Conservation (phyloP, 768 basidiomycete genomes). For the Pulveroboletus frians region DNA sequence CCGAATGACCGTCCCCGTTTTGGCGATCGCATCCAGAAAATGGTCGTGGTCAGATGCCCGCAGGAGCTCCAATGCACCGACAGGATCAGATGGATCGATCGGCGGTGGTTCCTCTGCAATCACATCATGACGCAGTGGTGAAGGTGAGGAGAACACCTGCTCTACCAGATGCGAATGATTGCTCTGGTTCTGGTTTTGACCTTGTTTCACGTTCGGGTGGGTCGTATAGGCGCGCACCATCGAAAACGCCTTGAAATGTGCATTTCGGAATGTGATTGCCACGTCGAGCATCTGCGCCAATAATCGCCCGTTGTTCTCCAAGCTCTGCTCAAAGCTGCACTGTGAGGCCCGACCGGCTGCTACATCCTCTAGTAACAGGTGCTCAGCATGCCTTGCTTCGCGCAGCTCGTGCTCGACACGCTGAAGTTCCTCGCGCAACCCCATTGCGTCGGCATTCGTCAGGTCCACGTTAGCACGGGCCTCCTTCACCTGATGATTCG, state of each 20-base stretch:
- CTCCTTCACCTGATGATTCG: constrained; percentile 60
- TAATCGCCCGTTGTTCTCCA: constrained; percentile 63
- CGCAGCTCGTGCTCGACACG: constrained; percentile 65
- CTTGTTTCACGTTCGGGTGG: constrained; percentile 49
- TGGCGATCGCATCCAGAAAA: constrained; percentile 77
- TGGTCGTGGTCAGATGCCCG: constrained; percentile 78
- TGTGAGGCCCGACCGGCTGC: constrained; percentile 64
- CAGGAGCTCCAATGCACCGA: constrained; percentile 62
- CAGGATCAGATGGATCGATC: constrained; percentile 72
- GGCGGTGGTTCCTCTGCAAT: constrained; percentile 61
- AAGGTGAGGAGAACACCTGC: constrained; percentile 43
- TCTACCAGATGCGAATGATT: constrained; percentile 38
- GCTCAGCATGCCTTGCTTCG: constrained; percentile 62
- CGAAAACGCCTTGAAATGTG: constrained; percentile 68
- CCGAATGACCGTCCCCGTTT: constrained; percentile 80
- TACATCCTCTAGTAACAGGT: constrained; percentile 68
- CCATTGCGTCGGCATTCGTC: constrained; percentile 59
- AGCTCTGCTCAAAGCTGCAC: constrained; percentile 58
- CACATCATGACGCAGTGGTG: constrained; percentile 45
- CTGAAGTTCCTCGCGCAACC: constrained; percentile 69
- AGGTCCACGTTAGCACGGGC: constrained; percentile 56
- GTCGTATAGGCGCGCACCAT: constrained; percentile 52
- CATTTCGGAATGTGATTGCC: constrained; percentile 69
- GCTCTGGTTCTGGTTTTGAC: constrained; percentile 25
- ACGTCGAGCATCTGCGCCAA: constrained; percentile 80